Percentiles rank a stretch among this genome's conserved stretches.
Conservation (phyloP, 1,284 basidiomycete species). For the Ceratobasidium sp. region DNA sequence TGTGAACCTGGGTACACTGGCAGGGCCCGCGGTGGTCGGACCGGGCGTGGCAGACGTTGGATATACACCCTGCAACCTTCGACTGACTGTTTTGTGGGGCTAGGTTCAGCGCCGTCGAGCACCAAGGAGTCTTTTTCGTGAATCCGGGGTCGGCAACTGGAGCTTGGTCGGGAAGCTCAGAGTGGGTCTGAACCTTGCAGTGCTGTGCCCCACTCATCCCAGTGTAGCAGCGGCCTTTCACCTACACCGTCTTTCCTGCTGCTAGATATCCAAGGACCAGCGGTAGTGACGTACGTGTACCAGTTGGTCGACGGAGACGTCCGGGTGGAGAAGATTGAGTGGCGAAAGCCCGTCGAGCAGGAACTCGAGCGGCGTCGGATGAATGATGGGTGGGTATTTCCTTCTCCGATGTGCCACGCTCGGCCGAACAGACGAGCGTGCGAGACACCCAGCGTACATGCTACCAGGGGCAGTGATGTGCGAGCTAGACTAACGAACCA, state of each 20-base stretch:
- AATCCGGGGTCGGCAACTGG: slow-evolving; percentile 97
- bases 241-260: slow-evolving; percentile 86
- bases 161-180: slow-evolving; percentile 76
- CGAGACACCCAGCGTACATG: not conserved
- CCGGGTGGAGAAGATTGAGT: slow-evolving; percentile 76
- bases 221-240: slow-evolving; percentile 47
- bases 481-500: slow-evolving; percentile 22
- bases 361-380: slow-evolving; percentile 33
- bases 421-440: not conserved
- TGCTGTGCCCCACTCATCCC: slow-evolving; percentile 45
- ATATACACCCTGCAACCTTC: not conserved
- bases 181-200: not conserved
- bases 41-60: not conserved
- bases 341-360: slow-evolving; percentile 40
- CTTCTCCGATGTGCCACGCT: not conserved
- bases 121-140: slow-evolving; percentile 91
- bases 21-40: not conserved
- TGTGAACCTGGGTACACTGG: not conserved
- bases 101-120: slow-evolving; percentile 93
- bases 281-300: slow-evolving; percentile 95
- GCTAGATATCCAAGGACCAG: slow-evolving; percentile 93
- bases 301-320: slow-evolving; percentile 93
- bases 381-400: slow-evolving; percentile 30
- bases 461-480: slow-evolving; percentile 18
- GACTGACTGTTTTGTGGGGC: slow-evolving; percentile 6